Conservation (phyloP, 345 rosid species). For the Linum usitatissimum region DNA sequence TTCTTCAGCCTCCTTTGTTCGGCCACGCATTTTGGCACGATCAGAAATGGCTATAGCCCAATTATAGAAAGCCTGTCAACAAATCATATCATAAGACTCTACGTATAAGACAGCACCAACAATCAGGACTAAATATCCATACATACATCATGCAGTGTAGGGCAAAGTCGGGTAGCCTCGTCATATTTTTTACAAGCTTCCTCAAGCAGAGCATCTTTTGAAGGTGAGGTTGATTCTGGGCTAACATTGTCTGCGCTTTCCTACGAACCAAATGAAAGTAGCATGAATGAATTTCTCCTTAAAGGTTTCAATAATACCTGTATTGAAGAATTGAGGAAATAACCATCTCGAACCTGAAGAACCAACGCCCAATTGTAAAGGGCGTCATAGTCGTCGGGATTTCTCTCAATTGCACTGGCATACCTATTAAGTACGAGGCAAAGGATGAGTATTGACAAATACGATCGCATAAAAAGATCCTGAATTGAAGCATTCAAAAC, state of each 20-base stretch:
- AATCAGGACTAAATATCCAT: background rate
- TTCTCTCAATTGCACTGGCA: constrained; percentile 76
- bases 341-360: constrained; percentile 61
- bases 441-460: constrained; percentile 6
- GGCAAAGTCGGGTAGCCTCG: constrained; percentile 85
- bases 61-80: constrained; percentile 85
- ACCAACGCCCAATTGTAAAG: constrained; percentile 97
- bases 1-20: constrained; percentile 99
- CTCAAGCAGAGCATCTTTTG: constrained; percentile 92
- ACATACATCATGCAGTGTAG: constrained; percentile 91
- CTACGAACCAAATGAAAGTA: constrained; percentile 34
- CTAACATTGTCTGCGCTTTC: constrained; percentile 96
- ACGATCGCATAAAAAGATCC: constrained; percentile 4
- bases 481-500: constrained; percentile 2
- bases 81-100: constrained; percentile 9
- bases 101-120: too few relatives aligned
- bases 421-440: constrained; percentile 40
- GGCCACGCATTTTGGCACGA: constrained; percentile 98
- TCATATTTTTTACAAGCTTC: constrained; percentile 96
- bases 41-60: constrained; percentile 99
- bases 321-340: background rate
- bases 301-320: background rate
- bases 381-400: constrained; percentile 94
- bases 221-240: constrained; percentile 81
- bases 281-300: background rate